Percentiles rank a stretch among this genome's conserved stretches.
These are phyloP conservation scores for Phytopythium sindhum DNA, from an alignment of 352 stramenopile species.

Conservation along the genomic window DNA sequence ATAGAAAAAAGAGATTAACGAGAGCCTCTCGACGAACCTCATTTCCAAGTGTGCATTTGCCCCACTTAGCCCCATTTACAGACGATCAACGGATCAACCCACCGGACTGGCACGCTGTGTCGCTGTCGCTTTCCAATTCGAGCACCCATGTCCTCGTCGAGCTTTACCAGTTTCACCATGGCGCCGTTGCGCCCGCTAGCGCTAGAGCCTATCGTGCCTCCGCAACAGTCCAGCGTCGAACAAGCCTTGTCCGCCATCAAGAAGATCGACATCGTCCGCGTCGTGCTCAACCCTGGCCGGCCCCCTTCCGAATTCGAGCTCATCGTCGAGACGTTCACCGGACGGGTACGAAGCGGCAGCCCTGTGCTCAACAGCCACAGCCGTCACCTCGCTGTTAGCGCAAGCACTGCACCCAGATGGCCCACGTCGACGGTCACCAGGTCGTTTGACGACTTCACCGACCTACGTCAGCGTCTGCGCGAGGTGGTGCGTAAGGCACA, in stretches of 20 bases:
- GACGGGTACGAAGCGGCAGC: background rate
- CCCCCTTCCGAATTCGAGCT: background rate
- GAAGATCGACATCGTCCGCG: slow-evolving; percentile 21
- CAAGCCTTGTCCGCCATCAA: slow-evolving; percentile 19
- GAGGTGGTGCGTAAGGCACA: slow-evolving; percentile 11
- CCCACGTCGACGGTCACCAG: background rate
- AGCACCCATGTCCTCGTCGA: too few species aligned
- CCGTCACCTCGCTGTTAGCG: background rate
- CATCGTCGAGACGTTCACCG: background rate
- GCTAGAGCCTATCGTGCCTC: slow-evolving; percentile 19
- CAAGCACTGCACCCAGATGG: background rate
- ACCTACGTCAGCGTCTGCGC: slow-evolving; percentile 16
- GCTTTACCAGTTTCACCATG: too few species aligned
- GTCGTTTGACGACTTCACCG: slow-evolving; percentile 13
- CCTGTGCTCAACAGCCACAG: background rate
- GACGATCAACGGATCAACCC: too few species aligned
- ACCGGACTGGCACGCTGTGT: too few species aligned
- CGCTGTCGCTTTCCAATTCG: too few species aligned
- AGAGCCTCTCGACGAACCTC: too few species aligned
- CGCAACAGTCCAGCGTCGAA: slow-evolving; percentile 14
- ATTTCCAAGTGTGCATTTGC: too few species aligned
- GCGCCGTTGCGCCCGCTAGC: slow-evolving; percentile 16
- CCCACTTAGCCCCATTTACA: too few species aligned
- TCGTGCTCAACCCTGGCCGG: slow-evolving; percentile 7
- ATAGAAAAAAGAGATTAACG: too few species aligned